Conservation (phyloP, 257 asterid genomes). For the Echites panduratus region DNA sequence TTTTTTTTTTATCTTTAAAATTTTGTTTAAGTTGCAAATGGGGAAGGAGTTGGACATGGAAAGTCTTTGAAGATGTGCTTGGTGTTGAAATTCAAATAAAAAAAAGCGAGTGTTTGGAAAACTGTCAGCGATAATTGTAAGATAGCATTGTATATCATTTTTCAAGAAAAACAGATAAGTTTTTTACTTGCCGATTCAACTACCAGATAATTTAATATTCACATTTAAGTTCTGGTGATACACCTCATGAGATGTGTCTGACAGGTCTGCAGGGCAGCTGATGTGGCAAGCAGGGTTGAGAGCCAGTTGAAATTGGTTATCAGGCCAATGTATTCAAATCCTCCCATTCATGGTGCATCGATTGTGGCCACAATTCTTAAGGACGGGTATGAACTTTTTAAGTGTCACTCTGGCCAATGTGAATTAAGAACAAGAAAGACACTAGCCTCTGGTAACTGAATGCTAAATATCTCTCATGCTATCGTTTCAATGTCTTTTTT, state of each 20-base stretch:
- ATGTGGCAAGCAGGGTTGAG: slow-evolving; percentile 91
- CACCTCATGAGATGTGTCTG: slow-evolving; percentile 9
- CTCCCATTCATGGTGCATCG: slow-evolving; percentile 96
- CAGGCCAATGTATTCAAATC: slow-evolving; percentile 98
- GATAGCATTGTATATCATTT: not conserved
- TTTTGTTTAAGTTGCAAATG: not conserved
- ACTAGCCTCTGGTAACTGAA: not conserved
- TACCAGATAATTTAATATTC: not conserved
- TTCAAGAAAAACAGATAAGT: not conserved
- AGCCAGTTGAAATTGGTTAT: slow-evolving; percentile 92
- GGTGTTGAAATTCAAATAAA: not conserved
- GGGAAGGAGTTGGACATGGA: not conserved
- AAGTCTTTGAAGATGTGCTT: not conserved
- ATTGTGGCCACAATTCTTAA: slow-evolving; percentile 86
- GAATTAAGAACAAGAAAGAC: not conserved
- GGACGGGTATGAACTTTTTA: slow-evolving; percentile 54
- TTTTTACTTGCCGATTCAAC: not conserved
- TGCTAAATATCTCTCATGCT: not conserved
- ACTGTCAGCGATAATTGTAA: not conserved
- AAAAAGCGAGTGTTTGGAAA: not conserved
- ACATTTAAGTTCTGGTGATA: not conserved
- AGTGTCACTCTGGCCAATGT: not conserved
- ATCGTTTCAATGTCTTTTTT: not conserved
- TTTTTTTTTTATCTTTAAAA: not conserved
- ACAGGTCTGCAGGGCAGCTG: slow-evolving; percentile 77